Conservation (phyloP, 2,329 filamentous ascomycete genomes). For the Chaetothyriales sp. region DNA sequence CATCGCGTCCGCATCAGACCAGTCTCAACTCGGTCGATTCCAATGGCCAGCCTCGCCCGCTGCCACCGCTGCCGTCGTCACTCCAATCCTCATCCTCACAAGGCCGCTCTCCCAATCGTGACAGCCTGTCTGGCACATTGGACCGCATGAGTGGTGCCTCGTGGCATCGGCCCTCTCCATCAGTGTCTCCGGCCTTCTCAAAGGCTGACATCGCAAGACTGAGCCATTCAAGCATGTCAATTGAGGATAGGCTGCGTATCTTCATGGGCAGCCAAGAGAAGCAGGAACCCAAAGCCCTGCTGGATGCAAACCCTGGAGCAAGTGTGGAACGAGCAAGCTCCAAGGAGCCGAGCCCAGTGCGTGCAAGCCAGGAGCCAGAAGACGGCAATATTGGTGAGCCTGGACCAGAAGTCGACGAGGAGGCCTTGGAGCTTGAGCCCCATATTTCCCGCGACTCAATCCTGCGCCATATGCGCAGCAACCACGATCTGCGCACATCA, state of each 20-base stretch:
- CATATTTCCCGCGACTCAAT: conserved; percentile 70
- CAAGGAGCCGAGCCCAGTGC: conserved; percentile 26
- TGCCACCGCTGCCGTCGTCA: conserved; percentile 66
- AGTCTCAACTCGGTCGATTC: conserved; percentile 62
- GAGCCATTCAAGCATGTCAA: conserved; percentile 57
- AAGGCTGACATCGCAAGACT: conserved; percentile 69
- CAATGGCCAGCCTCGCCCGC: conserved; percentile 65
- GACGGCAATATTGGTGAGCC: conserved; percentile 16
- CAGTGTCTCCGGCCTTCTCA: conserved; percentile 48
- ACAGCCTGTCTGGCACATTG: conserved; percentile 46
- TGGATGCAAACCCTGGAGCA: conserved; percentile 52
- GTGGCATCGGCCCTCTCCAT: conserved; percentile 57
- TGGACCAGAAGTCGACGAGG: conserved; percentile 24
- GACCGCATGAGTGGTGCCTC: conserved; percentile 55
- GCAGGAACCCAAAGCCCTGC: conserved; percentile 43
- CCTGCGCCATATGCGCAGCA: conserved; percentile 53
- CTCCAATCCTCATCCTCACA: conserved; percentile 13
- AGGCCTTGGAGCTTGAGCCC: conserved; percentile 6
- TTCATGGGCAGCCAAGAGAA: conserved; percentile 71
- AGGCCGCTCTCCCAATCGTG: conserved; percentile 8
- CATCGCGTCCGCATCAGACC: conserved; percentile 40
- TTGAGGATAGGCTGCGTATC: conserved; percentile 71
- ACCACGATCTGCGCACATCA: conserved; percentile 44
- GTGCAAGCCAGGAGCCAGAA: conserved; percentile 20
- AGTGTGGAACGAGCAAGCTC: conserved; percentile 48